Percentiles rank a stretch among this genome's conserved stretches.
phyloP scores from a whole-genome alignment of 768 basidiomycete genomes.

The Crassisporium funariophilum region DNA sequence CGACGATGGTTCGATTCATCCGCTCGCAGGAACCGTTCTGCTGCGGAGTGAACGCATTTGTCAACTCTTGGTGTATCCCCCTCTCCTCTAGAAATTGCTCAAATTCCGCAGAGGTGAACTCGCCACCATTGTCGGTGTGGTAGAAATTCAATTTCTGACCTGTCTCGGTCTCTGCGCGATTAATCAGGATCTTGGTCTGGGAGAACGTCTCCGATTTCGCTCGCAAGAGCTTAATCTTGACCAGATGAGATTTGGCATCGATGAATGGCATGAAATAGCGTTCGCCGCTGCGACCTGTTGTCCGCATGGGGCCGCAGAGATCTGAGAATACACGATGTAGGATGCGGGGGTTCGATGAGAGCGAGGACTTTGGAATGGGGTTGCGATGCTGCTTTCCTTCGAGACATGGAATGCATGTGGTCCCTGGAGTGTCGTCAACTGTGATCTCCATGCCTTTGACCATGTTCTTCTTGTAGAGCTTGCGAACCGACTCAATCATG shows the following conservation, averaged over 20 bases:
- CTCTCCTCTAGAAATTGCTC: constrained; percentile 1
- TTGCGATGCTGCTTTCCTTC: too few species aligned
- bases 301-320: constrained; percentile 9
- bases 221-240: constrained; percentile 2
- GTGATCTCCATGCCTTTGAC: constrained; percentile 12
- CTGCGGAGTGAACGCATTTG: constrained; percentile 7
- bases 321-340: constrained; percentile 3
- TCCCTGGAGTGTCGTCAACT: neutral
- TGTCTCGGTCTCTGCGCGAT: constrained; percentile 6
- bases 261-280: constrained; percentile 10
- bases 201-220: constrained; percentile 2
- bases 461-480: constrained; percentile 9
- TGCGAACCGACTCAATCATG: constrained; percentile 3
- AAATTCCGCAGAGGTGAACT: constrained; percentile 7
- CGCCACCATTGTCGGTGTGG: constrained; percentile 4
- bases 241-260: constrained; percentile 7
- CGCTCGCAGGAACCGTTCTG: constrained; percentile 8
- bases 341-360: constrained; percentile 2
- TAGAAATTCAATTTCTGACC: constrained; percentile 1
- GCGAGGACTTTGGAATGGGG: too few species aligned
- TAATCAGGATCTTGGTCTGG: neutral
- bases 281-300: constrained; percentile 1
- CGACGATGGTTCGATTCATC: constrained; percentile 6
- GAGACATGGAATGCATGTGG: too few species aligned
- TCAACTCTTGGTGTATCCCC: constrained; percentile 8